Base-by-base conservation (phyloP, 495 filamentous ascomycete species). In the Daldinia loculata region DNA sequence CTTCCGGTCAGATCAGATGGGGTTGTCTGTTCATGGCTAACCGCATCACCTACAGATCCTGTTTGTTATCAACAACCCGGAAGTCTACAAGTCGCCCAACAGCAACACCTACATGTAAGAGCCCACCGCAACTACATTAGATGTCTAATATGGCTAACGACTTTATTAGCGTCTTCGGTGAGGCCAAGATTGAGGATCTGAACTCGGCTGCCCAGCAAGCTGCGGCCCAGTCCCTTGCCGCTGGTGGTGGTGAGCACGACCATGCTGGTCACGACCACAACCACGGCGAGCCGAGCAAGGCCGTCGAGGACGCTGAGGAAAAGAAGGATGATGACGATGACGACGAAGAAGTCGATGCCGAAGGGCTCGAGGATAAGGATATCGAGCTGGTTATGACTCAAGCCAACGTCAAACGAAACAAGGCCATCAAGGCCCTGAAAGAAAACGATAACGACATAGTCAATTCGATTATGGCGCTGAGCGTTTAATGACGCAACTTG, bases 401-500 rank as follows among this genome's bases (percentile, higher is more conserved):
- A 85, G 95, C 95, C 66, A 95, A 85, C 76, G 95, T 99, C 61
- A 95, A 92, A 67, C 86, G 95, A 78, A 98, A 96, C 87, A 98
- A 98, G 88, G 95, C 95, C 62, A 90, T 98, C 85, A 98, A 97
- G 84, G 96, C 96, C 30, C 86, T 99, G 67, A 95, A 95, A 86
- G 93, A 98, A 87, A 98, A 99, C 81, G 93, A 98, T 83, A 97
- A 98, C 76, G 96, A 99, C 81, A 98, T 99, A 84, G 96, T 99
- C 83, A 98, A 98, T 89, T 97, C 95, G 65, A 99, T 99, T 85
- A 99, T 99, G 95, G 93, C 95, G 72, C 86, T 99, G 81, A 97
- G 94, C 85, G 91, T 97, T 91, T 99, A 89, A 86, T 72, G 29
- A 55, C 26, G 17, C 11, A 19, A 11, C 52, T 32, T n/a, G 64